Base-by-base conservation (phyloP, 1,284 basidiomycete species). In the Apiotrichum laibachii region DNA sequence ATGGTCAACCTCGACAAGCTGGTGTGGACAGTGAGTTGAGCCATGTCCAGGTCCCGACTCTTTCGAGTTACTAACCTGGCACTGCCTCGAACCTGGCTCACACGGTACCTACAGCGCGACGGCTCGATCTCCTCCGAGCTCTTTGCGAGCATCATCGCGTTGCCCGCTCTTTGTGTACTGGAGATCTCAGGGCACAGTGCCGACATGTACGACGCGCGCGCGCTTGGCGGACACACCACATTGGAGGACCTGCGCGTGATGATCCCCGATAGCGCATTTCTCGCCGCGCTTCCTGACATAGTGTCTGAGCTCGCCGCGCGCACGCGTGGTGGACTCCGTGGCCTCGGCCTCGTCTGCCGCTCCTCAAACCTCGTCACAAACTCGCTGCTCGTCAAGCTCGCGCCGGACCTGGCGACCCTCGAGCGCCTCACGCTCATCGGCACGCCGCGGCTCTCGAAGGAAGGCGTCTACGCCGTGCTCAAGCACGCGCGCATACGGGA, bases 181-280 rank as follows among this genome's bases (percentile, higher is more conserved):
- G 77, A 77, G 61, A 63, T 78, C 5, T 73, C 76, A 1, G 77
- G 77, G 11, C 75, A 75, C 56, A 71, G 71, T 9, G 60, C 68
- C 19, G 57, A 67, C 33, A 68, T 69, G 43, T 76, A 73, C 56
- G 67, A 75, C 48, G 5, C 37, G 0, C 35, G 67, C 68, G 3
- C 35, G 31, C 9, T 64, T 72, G 57, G 42, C 62, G 2, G 49
- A 60, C 26, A 31, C 26, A 7, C 26, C 26, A 31, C 26, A 5
- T 57, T 78, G 18, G 64, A 71, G 11, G 77, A 77, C 39, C 56
- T 78, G 31, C 53, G 73, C 9, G 65, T 78, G 18, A 75, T 77
- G 68, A 72, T 77, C 70, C 77, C 77, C 21, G 76, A 78, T 62
- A 52, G 64, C 19, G 53, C 48, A 15, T 64, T 72, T 34, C 60